Percentiles rank a stretch among this genome's conserved stretches.
Conservation (phyloP, 208 protist species). For the Trypanosoma congolense region DNA sequence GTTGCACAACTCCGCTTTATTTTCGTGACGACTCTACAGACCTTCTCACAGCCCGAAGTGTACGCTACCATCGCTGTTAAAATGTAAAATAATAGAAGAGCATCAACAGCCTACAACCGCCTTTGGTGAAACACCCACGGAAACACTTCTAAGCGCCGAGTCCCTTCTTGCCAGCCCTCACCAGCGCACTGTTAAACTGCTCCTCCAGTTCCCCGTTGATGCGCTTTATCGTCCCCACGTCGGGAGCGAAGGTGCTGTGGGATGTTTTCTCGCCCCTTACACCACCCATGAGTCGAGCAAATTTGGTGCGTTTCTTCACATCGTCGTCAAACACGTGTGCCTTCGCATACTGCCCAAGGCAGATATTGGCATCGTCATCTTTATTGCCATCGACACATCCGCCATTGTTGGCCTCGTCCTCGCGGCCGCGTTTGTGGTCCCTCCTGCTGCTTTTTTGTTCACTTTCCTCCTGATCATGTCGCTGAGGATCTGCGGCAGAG, state of each 20-base stretch:
- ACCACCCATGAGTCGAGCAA: conserved; percentile 82
- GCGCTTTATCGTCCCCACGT: conserved; percentile 29
- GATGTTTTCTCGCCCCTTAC: conserved; percentile 27
- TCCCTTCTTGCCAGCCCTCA: conserved; percentile 65
- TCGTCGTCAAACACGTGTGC: conserved; percentile 50
- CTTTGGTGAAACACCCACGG: too few species aligned
- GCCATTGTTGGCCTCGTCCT: not conserved
- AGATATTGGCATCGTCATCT: conserved; percentile 12
- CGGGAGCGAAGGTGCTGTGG: conserved; percentile 45
- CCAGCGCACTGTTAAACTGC: conserved; percentile 58
- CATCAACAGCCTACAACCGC: too few species aligned
- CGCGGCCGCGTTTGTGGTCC: conserved; percentile 5
- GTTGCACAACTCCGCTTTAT: too few species aligned
- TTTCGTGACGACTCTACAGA: too few species aligned
- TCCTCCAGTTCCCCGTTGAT: conserved; percentile 62
- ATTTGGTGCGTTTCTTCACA: conserved; percentile 55
- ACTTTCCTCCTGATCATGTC: conserved; percentile 4
- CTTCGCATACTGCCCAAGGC: conserved; percentile 72
- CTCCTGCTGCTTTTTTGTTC: not conserved
- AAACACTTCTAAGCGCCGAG: conserved; percentile 77
- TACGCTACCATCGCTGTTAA: too few species aligned
- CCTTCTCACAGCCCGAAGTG: too few species aligned
- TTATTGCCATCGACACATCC: conserved; percentile 1
- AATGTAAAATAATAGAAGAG: too few species aligned
- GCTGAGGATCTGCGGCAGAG: not conserved